Evolutionary conservation across 345 rosid genomes (phyloP).

Genomic region (Populus davidiana): DNA sequence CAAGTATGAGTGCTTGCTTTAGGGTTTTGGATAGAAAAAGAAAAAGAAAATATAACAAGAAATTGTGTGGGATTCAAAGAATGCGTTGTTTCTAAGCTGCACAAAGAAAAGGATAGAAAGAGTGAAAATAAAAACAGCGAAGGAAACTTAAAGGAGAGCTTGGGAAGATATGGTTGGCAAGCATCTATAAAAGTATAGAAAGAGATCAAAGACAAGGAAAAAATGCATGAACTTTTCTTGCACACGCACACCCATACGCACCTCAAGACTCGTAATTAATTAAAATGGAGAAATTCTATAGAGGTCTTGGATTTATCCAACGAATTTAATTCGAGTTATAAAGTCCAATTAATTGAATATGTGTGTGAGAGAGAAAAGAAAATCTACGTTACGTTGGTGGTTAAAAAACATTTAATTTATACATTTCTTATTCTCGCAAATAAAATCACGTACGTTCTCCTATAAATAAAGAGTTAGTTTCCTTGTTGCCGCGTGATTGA

Average conservation of each 20-base stretch:
- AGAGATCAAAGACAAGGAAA: not conserved
- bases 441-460: too few species aligned
- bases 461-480: too few species aligned
- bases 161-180: conserved; percentile 65
- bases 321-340: too few species aligned
- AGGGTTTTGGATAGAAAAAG: conserved; percentile 16
- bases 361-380: too few species aligned
- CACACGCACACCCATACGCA: conserved; percentile 31
- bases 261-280: not conserved
- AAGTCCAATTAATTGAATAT: too few species aligned
- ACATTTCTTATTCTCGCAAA: too few species aligned
- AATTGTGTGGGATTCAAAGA: conserved; percentile 48
- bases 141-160: conserved; percentile 38
- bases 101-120: conserved; percentile 29
- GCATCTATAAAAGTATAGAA: conserved; percentile 46
- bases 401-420: too few species aligned
- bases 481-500: too few species aligned
- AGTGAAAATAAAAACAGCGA: conserved; percentile 24
- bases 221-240: conserved; percentile 22
- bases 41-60: not conserved
- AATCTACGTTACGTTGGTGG: too few species aligned
- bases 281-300: too few species aligned
- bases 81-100: conserved; percentile 84
- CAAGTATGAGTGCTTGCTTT: conserved; percentile 48
- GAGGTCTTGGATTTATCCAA: too few species aligned